Percentiles rank a stretch among this genome's conserved stretches.
Evolutionary conservation across 2,329 filamentous ascomycete species (phyloP).

Genomic region (Drechslerella dactyloides): DNA sequence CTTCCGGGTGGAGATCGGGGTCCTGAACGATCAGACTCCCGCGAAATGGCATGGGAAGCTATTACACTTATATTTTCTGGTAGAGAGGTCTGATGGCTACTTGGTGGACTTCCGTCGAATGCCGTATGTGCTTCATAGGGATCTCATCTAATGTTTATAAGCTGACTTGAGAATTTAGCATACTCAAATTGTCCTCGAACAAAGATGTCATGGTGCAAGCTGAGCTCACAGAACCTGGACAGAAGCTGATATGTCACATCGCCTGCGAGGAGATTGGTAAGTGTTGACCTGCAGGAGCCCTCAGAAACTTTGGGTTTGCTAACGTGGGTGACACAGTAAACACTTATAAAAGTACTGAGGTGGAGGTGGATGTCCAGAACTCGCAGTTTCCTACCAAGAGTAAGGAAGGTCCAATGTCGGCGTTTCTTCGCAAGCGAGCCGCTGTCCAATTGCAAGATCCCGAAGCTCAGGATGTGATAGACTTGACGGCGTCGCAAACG

Average conservation of each 20-base stretch:
- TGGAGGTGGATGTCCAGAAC: slow-evolving; percentile 23
- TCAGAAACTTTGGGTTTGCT: background rate
- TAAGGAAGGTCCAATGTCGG: slow-evolving; percentile 34
- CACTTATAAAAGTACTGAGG: slow-evolving; percentile 30
- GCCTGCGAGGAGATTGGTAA: slow-evolving; percentile 84
- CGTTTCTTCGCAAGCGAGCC: slow-evolving; percentile 28
- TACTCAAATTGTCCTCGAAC: slow-evolving; percentile 68
- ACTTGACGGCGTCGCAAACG: slow-evolving; percentile 17
- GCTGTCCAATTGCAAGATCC: background rate
- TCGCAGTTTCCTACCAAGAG: slow-evolving; percentile 31
- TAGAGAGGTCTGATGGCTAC: slow-evolving; percentile 71
- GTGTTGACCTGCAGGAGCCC: slow-evolving; percentile 22
- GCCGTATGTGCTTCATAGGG: slow-evolving; percentile 59
- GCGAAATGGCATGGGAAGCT: slow-evolving; percentile 69
- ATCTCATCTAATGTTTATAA: slow-evolving; percentile 24
- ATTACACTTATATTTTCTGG: slow-evolving; percentile 75
- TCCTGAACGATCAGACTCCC: slow-evolving; percentile 70
- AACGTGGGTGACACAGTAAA: slow-evolving; percentile 23
- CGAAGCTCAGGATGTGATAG: slow-evolving; percentile 8
- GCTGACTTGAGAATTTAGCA: slow-evolving; percentile 66
- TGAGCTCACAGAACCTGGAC: slow-evolving; percentile 63
- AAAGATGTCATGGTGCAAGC: slow-evolving; percentile 69
- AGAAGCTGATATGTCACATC: slow-evolving; percentile 71
- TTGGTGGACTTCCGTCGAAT: slow-evolving; percentile 73
- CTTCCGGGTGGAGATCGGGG: slow-evolving; percentile 72